phyloP scores from a whole-genome alignment of 352 stramenopile genomes.

The Globisporangium polare region DNA sequence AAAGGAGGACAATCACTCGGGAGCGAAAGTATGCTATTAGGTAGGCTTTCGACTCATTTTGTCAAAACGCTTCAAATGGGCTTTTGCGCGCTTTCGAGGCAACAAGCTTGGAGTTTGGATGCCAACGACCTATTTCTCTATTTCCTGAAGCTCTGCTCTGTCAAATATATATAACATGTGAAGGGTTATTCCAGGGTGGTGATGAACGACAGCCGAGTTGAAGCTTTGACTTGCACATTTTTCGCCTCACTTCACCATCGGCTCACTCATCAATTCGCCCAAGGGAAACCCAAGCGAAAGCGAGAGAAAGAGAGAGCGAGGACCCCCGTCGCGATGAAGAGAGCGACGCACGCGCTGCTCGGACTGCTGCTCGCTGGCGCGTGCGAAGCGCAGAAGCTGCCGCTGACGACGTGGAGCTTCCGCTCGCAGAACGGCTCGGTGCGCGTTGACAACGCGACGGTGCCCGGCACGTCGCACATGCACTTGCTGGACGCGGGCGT shows the following conservation, averaged over 20 bases:
- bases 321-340: neutral
- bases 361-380: slow-evolving; percentile 2
- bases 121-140: too few species aligned
- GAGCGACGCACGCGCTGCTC: neutral
- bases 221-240: neutral
- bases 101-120: too few species aligned
- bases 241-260: neutral
- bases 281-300: neutral
- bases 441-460: slow-evolving; percentile 34
- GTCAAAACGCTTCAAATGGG: too few species aligned
- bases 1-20: neutral
- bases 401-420: slow-evolving; percentile 50
- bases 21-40: too few species aligned
- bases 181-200: neutral
- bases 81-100: too few species aligned
- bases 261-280: neutral
- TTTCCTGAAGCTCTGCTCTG: too few species aligned
- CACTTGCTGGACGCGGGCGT: slow-evolving; percentile 60
- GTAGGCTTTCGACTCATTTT: too few species aligned
- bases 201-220: neutral
- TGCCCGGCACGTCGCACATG: slow-evolving; percentile 70
- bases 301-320: neutral
- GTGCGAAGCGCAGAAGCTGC: slow-evolving; percentile 16
- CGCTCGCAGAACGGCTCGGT: slow-evolving; percentile 55
- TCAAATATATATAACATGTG: too few species aligned